Evolutionary conservation across 306 rosid genomes (phyloP).

Genomic region (Phaseolus lunatus): DNA sequence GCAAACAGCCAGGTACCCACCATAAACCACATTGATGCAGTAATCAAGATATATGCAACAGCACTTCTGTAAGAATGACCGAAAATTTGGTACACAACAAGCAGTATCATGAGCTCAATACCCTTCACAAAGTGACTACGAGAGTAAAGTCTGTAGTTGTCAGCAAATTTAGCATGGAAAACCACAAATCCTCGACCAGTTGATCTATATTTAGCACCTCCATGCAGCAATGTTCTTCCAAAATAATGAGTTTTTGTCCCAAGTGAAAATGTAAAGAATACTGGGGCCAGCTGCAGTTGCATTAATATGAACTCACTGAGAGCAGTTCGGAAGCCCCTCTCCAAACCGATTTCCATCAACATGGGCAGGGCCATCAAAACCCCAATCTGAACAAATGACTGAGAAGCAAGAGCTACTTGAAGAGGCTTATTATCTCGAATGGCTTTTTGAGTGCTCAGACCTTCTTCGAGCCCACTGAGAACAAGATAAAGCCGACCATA

Average conservation of each 20-base stretch:
- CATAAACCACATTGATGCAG: conserved; percentile 65
- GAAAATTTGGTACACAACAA: conserved; percentile 55
- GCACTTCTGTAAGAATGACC: conserved; percentile 51
- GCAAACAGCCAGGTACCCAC: conserved; percentile 67
- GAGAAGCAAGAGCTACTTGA: conserved; percentile 65
- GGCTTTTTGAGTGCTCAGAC: conserved; percentile 50
- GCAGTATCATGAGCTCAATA: conserved; percentile 60
- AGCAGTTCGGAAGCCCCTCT: conserved; percentile 64
- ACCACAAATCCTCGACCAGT: conserved; percentile 66
- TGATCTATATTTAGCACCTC: conserved; percentile 62
- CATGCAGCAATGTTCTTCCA: conserved; percentile 65
- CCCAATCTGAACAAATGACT: conserved; percentile 61
- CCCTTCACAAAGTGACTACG: conserved; percentile 67
- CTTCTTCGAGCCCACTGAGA: conserved; percentile 64
- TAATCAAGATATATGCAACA: conserved; percentile 55
- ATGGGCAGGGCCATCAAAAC: conserved; percentile 60
- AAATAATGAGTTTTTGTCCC: conserved; percentile 65
- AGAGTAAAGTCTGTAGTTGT: conserved; percentile 62
- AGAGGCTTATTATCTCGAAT: conserved; percentile 61
- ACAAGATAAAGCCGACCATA: conserved; percentile 65
- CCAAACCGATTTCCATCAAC: conserved; percentile 68
- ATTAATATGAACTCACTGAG: conserved; percentile 60
- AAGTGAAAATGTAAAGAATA: conserved; percentile 61
- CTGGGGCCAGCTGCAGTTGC: conserved; percentile 65
- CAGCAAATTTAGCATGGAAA: conserved; percentile 64